phyloP scores from a whole-genome alignment of 2,329 filamentous ascomycete species.

The Gaeumannomyces tritici region DNA sequence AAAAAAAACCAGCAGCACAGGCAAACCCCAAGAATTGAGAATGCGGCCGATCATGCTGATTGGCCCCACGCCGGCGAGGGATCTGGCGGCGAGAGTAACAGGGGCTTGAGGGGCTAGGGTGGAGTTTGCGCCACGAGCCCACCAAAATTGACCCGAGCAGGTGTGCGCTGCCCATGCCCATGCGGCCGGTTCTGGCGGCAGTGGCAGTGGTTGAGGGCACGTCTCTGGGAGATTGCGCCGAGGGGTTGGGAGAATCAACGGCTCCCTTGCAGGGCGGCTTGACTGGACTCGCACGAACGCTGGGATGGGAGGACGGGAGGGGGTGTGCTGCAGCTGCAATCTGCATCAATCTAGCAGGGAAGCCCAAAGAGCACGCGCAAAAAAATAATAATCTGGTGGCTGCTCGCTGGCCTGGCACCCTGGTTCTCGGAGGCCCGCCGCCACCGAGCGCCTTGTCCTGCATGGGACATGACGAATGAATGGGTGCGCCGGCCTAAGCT shows the following conservation, averaged over 20 bases:
- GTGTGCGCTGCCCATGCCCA: too few relatives aligned
- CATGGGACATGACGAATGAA: background rate
- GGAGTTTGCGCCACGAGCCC: background rate
- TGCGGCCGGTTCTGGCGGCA: too few relatives aligned
- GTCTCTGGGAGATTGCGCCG: background rate
- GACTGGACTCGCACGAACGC: background rate
- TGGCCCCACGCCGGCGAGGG: background rate
- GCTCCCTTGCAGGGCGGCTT: background rate
- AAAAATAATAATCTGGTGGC: too few relatives aligned
- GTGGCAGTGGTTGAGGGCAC: background rate
- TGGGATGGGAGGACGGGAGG: background rate
- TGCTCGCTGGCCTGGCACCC: too few relatives aligned
- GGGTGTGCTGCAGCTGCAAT: too few relatives aligned
- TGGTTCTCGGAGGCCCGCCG: background rate
- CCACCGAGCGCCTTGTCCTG: background rate
- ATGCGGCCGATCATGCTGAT: background rate
- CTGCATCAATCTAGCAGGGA: too few relatives aligned
- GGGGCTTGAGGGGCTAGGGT: background rate
- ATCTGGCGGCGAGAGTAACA: background rate
- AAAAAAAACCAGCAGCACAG: too few relatives aligned
- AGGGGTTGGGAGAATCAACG: background rate
- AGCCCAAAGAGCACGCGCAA: background rate
- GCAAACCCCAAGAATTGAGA: background rate
- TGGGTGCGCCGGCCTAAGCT: background rate
- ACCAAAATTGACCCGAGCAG: too few relatives aligned